These are phyloP conservation scores for Chrysoporthe deuterocubensis DNA, from an alignment of 2,329 filamentous ascomycete species.

Conservation along the genomic window DNA sequence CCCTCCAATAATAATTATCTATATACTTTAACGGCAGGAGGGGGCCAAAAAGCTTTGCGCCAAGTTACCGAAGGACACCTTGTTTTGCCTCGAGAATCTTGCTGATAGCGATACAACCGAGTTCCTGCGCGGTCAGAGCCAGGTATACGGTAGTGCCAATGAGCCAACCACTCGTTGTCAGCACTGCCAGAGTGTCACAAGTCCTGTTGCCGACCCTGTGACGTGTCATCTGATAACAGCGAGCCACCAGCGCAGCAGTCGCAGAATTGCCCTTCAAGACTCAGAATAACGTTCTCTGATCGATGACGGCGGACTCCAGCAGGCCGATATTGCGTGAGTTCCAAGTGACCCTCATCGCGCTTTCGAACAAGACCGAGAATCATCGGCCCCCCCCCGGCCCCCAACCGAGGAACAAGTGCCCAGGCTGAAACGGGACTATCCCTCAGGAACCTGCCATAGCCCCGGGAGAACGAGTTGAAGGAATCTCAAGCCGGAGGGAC, in stretches of 20 bases:
- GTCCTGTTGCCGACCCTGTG: conserved; percentile 32
- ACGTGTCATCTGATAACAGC: conserved; percentile 68
- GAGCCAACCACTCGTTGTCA: conserved; percentile 65
- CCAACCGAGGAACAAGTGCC: background rate
- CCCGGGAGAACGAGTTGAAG: background rate
- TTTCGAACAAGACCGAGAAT: background rate
- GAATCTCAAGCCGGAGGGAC: background rate
- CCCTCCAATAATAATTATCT: no score
- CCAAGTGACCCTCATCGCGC: background rate
- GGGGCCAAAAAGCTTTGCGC: no score
- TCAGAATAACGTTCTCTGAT: no score
- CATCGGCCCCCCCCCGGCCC: background rate
- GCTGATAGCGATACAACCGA: conserved; percentile 60
- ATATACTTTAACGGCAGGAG: no score
- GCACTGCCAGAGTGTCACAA: conserved; percentile 48
- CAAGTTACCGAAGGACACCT: no score
- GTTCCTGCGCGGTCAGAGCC: conserved; percentile 57
- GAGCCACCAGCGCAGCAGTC: conserved; percentile 38
- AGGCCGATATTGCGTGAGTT: background rate
- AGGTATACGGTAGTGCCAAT: conserved; percentile 65
- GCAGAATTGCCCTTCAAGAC: no score
- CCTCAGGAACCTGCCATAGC: background rate
- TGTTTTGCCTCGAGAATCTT: conserved; percentile 34
- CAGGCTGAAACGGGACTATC: background rate
- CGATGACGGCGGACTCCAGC: background rate